These are phyloP conservation scores for Lichtheimia ornata DNA, from an alignment of 371 early-diverging fungal species.

Conservation along the genomic window DNA sequence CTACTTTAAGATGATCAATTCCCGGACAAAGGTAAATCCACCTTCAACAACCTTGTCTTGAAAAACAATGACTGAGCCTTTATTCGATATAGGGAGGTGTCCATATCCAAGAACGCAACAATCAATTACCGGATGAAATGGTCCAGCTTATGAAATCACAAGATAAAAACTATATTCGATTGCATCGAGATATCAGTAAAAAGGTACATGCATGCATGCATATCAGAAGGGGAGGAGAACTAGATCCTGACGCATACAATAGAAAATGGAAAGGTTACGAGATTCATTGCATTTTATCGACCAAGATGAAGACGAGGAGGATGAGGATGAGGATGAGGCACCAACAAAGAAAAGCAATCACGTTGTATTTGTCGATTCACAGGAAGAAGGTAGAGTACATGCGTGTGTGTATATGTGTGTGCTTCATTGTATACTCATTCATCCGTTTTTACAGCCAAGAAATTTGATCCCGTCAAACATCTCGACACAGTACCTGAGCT, in stretches of 20 bases:
- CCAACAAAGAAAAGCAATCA: slow-evolving; percentile 63
- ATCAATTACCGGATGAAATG: slow-evolving; percentile 75
- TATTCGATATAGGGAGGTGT: slow-evolving; percentile 68
- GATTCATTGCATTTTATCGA: slow-evolving; percentile 65
- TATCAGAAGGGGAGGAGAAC: too few relatives aligned
- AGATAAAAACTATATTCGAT: slow-evolving; percentile 84
- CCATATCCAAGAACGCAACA: slow-evolving; percentile 75
- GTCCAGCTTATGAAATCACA: slow-evolving; percentile 89
- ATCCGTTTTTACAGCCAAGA: slow-evolving; percentile 39
- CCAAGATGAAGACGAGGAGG: slow-evolving; percentile 44
- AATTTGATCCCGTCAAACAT: slow-evolving; percentile 72
- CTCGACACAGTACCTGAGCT: slow-evolving; percentile 86
- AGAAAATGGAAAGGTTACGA: slow-evolving; percentile 78
- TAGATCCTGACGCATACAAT: not conserved
- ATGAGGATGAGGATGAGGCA: slow-evolving; percentile 38
- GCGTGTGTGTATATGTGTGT: not conserved
- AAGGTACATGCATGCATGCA: slow-evolving; percentile 43
- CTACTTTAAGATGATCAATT: slow-evolving; percentile 94
- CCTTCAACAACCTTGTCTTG: not conserved
- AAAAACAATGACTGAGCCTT: not conserved
- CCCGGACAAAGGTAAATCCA: slow-evolving; percentile 64
- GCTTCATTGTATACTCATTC: not conserved
- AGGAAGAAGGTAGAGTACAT: slow-evolving; percentile 56
- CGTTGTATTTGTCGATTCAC: slow-evolving; percentile 88
- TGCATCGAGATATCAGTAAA: slow-evolving; percentile 78